These are phyloP conservation scores for Datisca glomerata DNA, from an alignment of 306 rosid genomes.

Conservation along the genomic window DNA sequence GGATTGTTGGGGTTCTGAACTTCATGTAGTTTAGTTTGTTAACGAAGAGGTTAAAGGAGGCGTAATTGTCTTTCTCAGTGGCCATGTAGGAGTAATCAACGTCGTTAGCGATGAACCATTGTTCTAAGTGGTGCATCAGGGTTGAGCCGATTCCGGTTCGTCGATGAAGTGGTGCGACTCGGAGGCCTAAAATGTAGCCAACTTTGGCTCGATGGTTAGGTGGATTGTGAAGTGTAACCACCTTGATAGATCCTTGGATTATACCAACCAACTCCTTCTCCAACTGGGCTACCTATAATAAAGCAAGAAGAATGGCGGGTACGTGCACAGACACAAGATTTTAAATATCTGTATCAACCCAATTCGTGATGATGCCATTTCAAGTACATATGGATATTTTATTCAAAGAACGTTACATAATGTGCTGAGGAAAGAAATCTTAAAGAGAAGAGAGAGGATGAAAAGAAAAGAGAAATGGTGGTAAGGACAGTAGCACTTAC, in stretches of 20 bases:
- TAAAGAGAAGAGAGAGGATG: background rate
- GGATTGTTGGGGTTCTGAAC: conserved; percentile 62
- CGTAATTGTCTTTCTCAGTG: conserved; percentile 65
- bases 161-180: conserved; percentile 50
- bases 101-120: conserved; percentile 64
- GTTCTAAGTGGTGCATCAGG: conserved; percentile 45
- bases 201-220: conserved; percentile 45
- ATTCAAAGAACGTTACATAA: too few relatives aligned
- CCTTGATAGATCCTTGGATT: conserved; percentile 77
- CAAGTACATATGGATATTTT: background rate
- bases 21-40: conserved; percentile 40
- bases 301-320: too few relatives aligned
- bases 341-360: background rate
- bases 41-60: conserved; percentile 58
- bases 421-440: too few relatives aligned
- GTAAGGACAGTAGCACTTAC: too few relatives aligned
- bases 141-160: conserved; percentile 61
- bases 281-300: conserved; percentile 62
- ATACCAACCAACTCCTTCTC: conserved; percentile 61
- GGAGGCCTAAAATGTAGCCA: conserved; percentile 73
- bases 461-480: background rate
- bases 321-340: conserved; percentile 1
- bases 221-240: conserved; percentile 41
- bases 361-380: too few relatives aligned
- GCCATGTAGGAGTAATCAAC: conserved; percentile 82